Base-by-base conservation (phyloP, 192 early-diverging fungal species). In the Entomortierella parvispora region DNA sequence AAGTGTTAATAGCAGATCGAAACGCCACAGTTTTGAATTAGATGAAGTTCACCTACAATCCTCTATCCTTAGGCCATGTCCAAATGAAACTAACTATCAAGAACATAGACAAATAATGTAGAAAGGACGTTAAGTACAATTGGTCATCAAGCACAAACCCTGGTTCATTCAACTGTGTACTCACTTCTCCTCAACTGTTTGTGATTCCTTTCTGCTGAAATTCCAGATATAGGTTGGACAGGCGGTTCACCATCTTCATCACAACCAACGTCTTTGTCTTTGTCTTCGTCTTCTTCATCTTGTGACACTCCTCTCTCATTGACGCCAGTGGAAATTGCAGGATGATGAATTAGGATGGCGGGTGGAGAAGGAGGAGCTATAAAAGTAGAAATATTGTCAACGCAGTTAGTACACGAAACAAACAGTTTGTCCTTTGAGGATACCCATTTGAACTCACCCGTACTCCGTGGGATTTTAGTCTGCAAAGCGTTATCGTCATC, bases 161-260 rank as follows among this genome's bases (percentile, higher is more conserved):
- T 57, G 55, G 55, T 20, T 40, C 31, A 20, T 34, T 57, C 40
- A 57, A 31, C 29, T 25, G 33, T 57, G 6, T 40, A 57, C 55
- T 57, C 34, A 57, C 55, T 57, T 57, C 55, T 57, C 55, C 55
- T 57, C 34, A 22, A 25, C 20, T 40, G 55, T 57, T 22, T 40
- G 31, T 40, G 31, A 18, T 57, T 57, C 55, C 20, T 8, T 20
- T 34, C 55, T 29, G 52, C 26, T 5, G 29, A 54, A 10, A 29
- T 54, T 54, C 52, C 18, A 12, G 47, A 18, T 49, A 4, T 22
- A 49, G 5, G 18, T 49, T 49, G 47, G 17, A 15, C 47, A 28
- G 55, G 5, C 55, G 8, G 55, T 57, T 57, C 55, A n/a, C 11
- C 55, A 22, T 57, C 34, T n/a, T 31, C 14, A 32, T 25, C 18